Evolutionary conservation across 805 yeast genomes (phyloP).

Genomic region (Ogataea nonfermentans): DNA sequence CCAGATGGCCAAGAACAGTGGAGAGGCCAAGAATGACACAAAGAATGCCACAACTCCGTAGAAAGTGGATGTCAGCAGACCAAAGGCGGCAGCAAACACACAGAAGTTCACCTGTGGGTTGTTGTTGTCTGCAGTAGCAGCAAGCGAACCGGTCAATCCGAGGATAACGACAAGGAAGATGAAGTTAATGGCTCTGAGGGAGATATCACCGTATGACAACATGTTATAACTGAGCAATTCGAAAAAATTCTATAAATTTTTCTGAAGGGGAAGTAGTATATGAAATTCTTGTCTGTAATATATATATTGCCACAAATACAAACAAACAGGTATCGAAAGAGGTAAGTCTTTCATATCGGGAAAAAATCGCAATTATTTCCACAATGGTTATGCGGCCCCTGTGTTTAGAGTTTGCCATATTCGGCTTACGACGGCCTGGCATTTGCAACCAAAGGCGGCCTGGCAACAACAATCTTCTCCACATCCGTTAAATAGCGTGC

Average conservation of each 20-base stretch:
- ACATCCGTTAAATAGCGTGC: conserved; percentile 11
- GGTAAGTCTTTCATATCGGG: conserved; percentile 12
- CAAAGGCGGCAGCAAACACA: conserved; percentile 86
- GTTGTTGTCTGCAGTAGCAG: conserved; percentile 53
- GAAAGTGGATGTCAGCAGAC: conserved; percentile 72
- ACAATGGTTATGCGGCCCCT: conserved; percentile 21
- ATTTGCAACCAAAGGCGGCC: conserved; percentile 1
- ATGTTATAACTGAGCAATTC: conserved; percentile 16
- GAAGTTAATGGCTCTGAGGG: conserved; percentile 73
- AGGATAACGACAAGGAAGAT: conserved; percentile 72
- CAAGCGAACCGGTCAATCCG: conserved; percentile 88
- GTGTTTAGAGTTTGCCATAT: conserved; percentile 19
- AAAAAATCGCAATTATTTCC: conserved; percentile 14
- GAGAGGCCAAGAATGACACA: conserved; percentile 81
- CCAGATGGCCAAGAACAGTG: conserved; percentile 65
- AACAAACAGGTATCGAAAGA: conserved; percentile 11
- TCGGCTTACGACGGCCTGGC: conserved; percentile 3
- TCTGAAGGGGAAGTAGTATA: conserved; percentile 7
- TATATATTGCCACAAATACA: conserved; percentile 14
- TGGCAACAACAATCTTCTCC: background rate
- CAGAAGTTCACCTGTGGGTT: conserved; percentile 86
- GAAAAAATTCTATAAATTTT: conserved; percentile 7
- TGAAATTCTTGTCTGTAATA: conserved; percentile 10
- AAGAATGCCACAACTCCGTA: conserved; percentile 80
- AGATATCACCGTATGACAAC: conserved; percentile 71